Evolutionary conservation across 441 rosid species (phyloP).

Genomic region (Omphalea diandra): DNA sequence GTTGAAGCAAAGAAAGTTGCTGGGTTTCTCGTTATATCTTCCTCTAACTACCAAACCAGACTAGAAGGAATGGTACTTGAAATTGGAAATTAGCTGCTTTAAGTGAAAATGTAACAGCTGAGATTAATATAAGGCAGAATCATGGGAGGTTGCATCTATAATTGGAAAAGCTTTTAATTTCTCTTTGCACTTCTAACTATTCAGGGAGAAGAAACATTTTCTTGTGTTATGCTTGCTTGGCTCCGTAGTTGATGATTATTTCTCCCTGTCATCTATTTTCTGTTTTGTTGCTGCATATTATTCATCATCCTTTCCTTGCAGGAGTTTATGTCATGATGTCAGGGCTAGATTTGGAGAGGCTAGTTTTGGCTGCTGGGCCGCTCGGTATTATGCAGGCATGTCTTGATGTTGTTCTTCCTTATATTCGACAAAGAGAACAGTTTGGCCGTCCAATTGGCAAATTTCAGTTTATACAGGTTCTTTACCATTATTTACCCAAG

Average conservation of each 20-base stretch:
- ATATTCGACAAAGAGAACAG: conserved; percentile 75
- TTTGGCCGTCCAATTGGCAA: conserved; percentile 93
- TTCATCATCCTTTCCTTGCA: conserved; percentile 32
- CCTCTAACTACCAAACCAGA: neutral
- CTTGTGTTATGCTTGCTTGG: neutral
- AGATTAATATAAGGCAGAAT: neutral
- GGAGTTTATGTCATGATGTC: conserved; percentile 98
- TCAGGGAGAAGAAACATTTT: neutral
- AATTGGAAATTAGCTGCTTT: neutral
- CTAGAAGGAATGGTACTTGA: neutral
- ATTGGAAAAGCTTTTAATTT: neutral
- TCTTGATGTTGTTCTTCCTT: conserved; percentile 92
- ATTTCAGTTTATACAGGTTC: conserved; percentile 92
- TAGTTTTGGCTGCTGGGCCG: conserved; percentile 91
- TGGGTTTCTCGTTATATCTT: neutral
- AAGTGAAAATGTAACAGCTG: neutral
- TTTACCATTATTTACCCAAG: conserved; percentile 14
- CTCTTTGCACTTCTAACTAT: neutral
- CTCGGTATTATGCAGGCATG: conserved; percentile 96
- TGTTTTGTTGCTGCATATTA: neutral
- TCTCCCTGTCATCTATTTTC: too few species aligned
- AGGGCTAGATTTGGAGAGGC: conserved; percentile 93
- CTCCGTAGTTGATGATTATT: conserved; percentile 10
- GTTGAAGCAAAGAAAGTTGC: neutral
- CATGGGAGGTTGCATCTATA: neutral